These are phyloP conservation scores for Geosmithia morbida DNA, from an alignment of 2,329 filamentous ascomycete genomes.

Conservation along the genomic window DNA sequence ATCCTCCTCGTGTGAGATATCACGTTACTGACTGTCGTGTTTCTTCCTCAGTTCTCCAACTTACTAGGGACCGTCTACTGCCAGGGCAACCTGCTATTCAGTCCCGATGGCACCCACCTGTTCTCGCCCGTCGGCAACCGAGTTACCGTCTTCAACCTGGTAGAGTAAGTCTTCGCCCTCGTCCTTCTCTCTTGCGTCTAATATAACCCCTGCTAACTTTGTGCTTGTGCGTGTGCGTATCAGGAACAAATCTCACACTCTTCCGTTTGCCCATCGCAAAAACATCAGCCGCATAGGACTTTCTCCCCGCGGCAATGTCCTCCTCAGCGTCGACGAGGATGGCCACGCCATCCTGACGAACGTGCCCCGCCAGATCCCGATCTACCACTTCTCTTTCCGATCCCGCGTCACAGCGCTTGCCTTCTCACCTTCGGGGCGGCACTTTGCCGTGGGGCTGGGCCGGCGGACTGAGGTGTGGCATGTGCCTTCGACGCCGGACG, in stretches of 20 bases:
- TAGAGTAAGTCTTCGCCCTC: slow-evolving; percentile 50
- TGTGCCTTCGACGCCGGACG: slow-evolving; percentile 78
- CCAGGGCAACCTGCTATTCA: slow-evolving; percentile 94
- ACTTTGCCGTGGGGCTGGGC: slow-evolving; percentile 82
- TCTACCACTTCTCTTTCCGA: slow-evolving; percentile 95
- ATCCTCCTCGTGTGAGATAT: neutral
- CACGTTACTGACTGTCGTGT: neutral
- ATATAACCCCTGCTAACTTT: slow-evolving; percentile 15
- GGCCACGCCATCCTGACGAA: slow-evolving; percentile 90
- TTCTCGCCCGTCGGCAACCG: slow-evolving; percentile 94
- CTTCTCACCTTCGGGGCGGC: slow-evolving; percentile 80
- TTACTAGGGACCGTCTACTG: slow-evolving; percentile 96
- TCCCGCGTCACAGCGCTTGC: slow-evolving; percentile 67
- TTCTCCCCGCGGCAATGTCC: slow-evolving; percentile 77
- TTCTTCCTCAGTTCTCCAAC: slow-evolving; percentile 74
- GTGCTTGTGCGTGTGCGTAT: too few relatives aligned
- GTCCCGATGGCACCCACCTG: slow-evolving; percentile 87
- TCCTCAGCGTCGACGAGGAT: slow-evolving; percentile 88
- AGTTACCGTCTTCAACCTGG: slow-evolving; percentile 89
- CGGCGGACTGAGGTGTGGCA: slow-evolving; percentile 91
- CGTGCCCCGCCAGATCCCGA: slow-evolving; percentile 66
- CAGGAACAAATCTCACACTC: slow-evolving; percentile 76
- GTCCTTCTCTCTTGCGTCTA: neutral
- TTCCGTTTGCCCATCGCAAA: slow-evolving; percentile 83
- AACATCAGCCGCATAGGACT: slow-evolving; percentile 85